phyloP scores from a whole-genome alignment of 2,329 filamentous ascomycete genomes.

The Verruconis gallopava region DNA sequence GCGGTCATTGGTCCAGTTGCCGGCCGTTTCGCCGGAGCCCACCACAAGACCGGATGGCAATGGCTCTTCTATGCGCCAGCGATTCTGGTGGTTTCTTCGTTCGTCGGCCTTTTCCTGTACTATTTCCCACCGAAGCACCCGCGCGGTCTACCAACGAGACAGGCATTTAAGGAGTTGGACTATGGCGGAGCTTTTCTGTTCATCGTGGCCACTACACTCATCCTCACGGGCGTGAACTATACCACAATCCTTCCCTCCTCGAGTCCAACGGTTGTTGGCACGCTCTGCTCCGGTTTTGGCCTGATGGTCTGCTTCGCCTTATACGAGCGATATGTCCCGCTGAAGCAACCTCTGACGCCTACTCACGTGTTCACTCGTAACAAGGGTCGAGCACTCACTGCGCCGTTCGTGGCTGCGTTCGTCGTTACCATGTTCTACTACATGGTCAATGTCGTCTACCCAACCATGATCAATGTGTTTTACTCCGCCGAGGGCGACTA shows the following conservation, averaged over 20 bases:
- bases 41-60: constrained; percentile 4
- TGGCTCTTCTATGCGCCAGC: constrained; percentile 10
- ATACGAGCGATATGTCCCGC: constrained; percentile 20
- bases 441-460: constrained; percentile 6
- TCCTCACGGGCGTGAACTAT: constrained; percentile 22
- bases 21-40: constrained; percentile 10
- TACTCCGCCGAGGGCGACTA: not conserved
- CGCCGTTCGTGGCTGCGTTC: constrained; percentile 31
- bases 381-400: constrained; percentile 35
- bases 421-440: constrained; percentile 43
- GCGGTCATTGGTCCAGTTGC: constrained; percentile 11
- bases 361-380: constrained; percentile 33
- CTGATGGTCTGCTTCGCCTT: constrained; percentile 19
- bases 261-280: constrained; percentile 19
- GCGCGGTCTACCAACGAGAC: constrained; percentile 11
- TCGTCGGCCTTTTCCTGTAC: constrained; percentile 9
- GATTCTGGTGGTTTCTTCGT: constrained; percentile 5
- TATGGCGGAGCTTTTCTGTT: constrained; percentile 21
- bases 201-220: constrained; percentile 17
- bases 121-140: constrained; percentile 12
- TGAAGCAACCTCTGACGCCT: constrained; percentile 28
- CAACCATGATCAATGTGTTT: constrained; percentile 9
- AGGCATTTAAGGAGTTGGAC: constrained; percentile 20
- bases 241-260: constrained; percentile 17
- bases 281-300: constrained; percentile 20